Evolutionary conservation across 2,329 filamentous ascomycete genomes (phyloP).

Genomic region (Aureobasidium sp.): DNA sequence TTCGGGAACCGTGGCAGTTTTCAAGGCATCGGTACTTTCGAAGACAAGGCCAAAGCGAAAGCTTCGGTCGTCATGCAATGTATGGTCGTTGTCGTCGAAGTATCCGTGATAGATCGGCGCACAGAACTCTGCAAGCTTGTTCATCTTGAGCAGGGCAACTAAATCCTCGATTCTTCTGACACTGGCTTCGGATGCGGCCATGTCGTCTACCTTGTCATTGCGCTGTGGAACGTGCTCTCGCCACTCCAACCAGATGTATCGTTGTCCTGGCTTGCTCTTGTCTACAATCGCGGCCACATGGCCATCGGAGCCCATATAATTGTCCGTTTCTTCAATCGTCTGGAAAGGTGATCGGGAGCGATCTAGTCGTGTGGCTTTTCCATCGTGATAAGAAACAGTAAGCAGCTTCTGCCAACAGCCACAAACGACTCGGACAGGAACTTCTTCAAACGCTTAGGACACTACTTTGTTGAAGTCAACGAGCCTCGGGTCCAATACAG

Average conservation of each 20-base stretch:
- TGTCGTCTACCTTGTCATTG: background rate
- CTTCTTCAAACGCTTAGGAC: background rate
- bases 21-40: background rate
- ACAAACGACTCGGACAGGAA: background rate
- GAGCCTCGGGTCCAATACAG: background rate
- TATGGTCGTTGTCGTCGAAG: background rate
- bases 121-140: background rate
- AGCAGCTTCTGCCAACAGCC: background rate
- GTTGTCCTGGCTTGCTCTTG: too few species aligned
- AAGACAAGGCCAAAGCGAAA: background rate
- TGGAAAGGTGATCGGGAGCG: background rate
- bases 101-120: background rate
- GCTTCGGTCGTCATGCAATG: background rate
- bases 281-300: too few species aligned
- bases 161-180: background rate
- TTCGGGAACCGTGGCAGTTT: background rate
- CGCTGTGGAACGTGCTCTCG: background rate
- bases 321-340: background rate
- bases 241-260: background rate
- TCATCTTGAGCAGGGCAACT: background rate
- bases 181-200: background rate
- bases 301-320: background rate
- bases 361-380: background rate
- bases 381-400: background rate
- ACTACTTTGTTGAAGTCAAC: background rate